Evolutionary conservation across 2,329 filamentous ascomycete species (phyloP), one percentile per base, ranked within the genome.

Genomic region (Neofusicoccum parvum): DNA sequence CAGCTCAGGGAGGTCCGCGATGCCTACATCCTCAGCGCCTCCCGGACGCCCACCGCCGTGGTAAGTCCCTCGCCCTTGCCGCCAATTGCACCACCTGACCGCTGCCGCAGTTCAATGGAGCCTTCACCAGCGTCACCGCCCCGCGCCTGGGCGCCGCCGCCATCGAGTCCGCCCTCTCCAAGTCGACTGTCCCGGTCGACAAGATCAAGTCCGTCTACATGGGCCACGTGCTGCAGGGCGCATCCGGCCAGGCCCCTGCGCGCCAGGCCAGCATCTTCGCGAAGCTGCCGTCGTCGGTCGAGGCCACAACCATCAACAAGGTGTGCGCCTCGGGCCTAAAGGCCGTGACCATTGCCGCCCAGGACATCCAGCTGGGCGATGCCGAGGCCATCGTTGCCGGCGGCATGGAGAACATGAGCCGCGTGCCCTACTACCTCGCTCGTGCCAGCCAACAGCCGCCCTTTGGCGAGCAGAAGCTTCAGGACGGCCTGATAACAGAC

Each of bases 331-430:
- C 94, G 0, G 95, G 95, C 5, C 83, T 99, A 70, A 99, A 99
- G 79, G 91, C 95, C 1, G 93, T 98, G 4, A 88, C 87, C 23
- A 86, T 98, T 50, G 95, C 94, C 1, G 94, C 94, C 1, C 92
- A 97, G 75, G 95, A 96, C 74, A 97, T 98, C 72, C 92, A 97
- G 79, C 86, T 99, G 11, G 94, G 95, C 5, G 85, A 96, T 10
- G 87, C 92, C 15, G 92, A 96, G 73, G 94, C 91, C 0, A 91
- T 96, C 76, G 85, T 98, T 7, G 95, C 95, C 1, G 95, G 95
- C 68, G 95, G 95, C 63, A 97, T 99, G 91, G 95, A 99, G 82
- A 97, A 92, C 80, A 99, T 99, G 95, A 92, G 92, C 5, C 87
- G 91, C 45, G 92, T 97, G 4, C 95, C 95, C 2, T 96, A 96